Evolutionary conservation across 2,329 filamentous ascomycete genomes (phyloP), one percentile per base, ranked within the genome.

Genomic region (Trichocomaceae sp.): DNA sequence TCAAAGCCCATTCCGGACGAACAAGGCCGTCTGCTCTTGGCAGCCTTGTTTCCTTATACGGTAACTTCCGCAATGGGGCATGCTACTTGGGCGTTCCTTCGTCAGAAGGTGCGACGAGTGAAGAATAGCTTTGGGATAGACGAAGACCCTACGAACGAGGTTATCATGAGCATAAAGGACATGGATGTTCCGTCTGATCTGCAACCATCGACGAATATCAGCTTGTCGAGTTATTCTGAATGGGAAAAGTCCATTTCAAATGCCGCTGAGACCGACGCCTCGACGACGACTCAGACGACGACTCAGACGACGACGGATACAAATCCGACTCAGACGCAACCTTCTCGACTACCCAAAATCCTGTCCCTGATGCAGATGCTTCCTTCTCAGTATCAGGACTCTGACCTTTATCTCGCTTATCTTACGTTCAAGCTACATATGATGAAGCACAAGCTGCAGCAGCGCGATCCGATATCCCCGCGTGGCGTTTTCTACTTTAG

Each of bases 401-500:
- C 69, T 5, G 69, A 72, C 59, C 51, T 72, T 22, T 60, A 68
- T 29, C 48, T 64, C 31, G 69, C 69, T 31, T 64, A 63, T 10
- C 44, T 66, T 29, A 67, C 64, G 20, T 72, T 72, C 54, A 69
- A 64, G 52, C 51, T 60, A 49, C 63, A 63, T 46, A 29, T 56
- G 29, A 41, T 37, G 44, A 52, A 26, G 22, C 41, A 42, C 15
- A 42, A 19, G 37, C 50, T 70, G 10, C 62, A 61, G 10, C 60
- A 67, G 23, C 56, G 57, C 15, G 50, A 55, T 23, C 60, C 59
- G 31, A 63, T 63, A 39, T 62, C 64, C 49, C 61, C 57, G n/a
- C 66, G 66, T 33, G 69, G 69, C 15, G 62, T 62, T 13, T 70
- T 71, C 56, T 69, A 64, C 35, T 58, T 72, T n/a, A 52, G 57